Evolutionary conservation across 225 moss, liverwort and hornwort species (phyloP), one percentile per base, ranked within the genome.

Genomic region (Lunularia cruciata): DNA sequence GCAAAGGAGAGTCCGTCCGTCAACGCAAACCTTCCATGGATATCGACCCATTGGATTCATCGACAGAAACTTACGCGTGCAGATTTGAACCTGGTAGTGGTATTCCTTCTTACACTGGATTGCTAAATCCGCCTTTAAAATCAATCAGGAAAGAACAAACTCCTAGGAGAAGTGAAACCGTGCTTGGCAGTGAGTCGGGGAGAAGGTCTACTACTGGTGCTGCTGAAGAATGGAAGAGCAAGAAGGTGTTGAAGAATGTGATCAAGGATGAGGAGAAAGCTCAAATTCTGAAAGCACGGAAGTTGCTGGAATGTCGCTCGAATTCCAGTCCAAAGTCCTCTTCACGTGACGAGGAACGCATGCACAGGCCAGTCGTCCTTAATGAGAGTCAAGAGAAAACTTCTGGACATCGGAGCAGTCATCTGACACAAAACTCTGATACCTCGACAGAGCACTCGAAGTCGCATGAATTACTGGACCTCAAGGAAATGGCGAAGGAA

Each of bases 1-100:
- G 57, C 10, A 68, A 35, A 39, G 68, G 52, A 23, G 68, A 68
- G 38, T 68, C 68, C 19, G 68, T 68, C 37, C 68, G 68, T 15
- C 43, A 15, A 7, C 68, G 68, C 33, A 34, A 23, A 54, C 22
- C 49, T 11, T 68, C 68, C 2, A 22, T 53, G 5, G 68, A 68
- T 54, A 37, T 54, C 52, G 53, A 68, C 68, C 5, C 23, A 8
- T 68, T 68, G 54, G 19, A 36, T 13, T 37, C 23, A 13, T 25
- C 52, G 35, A 47, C 26, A 8, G 43, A 27, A 10, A 8, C 0
- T 27, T 30, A 15, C 20, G n/a, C 60, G 1, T 18, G n/a, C 60
- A 34, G 34, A 35, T 54, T 54, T 0, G 23, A 54, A 5, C 20
- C 54, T 8, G 47, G 9, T 28, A 36, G 18, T 0, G 15, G 3